Conservation (phyloP, 1,284 basidiomycete species). For the Cystobasidium slooffiae region DNA sequence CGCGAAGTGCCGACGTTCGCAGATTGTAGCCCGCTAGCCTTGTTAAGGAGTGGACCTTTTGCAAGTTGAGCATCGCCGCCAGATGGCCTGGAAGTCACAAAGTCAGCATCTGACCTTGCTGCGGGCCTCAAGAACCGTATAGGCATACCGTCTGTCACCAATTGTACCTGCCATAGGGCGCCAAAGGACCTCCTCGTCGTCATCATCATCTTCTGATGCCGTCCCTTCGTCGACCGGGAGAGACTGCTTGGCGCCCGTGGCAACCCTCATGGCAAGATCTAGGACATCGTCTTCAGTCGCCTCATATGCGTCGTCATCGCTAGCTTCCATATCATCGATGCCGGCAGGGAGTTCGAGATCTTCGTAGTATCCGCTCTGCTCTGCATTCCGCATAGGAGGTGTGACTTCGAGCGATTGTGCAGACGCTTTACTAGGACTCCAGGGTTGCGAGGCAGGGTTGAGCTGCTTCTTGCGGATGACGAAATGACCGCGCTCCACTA, state of each 20-base stretch:
- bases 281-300: constrained; percentile 81
- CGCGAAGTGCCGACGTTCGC: neutral
- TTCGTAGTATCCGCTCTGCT: constrained; percentile 10
- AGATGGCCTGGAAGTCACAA: constrained; percentile 4
- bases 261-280: constrained; percentile 72
- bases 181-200: constrained; percentile 55
- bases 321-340: constrained; percentile 22
- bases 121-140: neutral
- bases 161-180: constrained; percentile 7
- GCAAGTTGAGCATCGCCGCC: neutral
- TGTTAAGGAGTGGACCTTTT: neutral
- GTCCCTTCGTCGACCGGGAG: neutral
- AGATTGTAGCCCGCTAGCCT: neutral
- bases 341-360: constrained; percentile 4
- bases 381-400: neutral
- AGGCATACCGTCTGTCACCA: constrained; percentile 18
- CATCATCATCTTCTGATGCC: constrained; percentile 57
- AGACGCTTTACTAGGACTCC: constrained; percentile 32
- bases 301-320: constrained; percentile 58
- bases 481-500: constrained; percentile 43
- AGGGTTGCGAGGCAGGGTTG: constrained; percentile 47
- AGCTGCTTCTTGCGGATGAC: constrained; percentile 40
- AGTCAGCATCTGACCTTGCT: neutral
- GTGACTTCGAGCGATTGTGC: constrained; percentile 5
- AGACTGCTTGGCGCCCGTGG: constrained; percentile 44